Evolutionary conservation across 2,329 filamentous ascomycete species (phyloP).

Genomic region (Scolecobasidium constrictum): DNA sequence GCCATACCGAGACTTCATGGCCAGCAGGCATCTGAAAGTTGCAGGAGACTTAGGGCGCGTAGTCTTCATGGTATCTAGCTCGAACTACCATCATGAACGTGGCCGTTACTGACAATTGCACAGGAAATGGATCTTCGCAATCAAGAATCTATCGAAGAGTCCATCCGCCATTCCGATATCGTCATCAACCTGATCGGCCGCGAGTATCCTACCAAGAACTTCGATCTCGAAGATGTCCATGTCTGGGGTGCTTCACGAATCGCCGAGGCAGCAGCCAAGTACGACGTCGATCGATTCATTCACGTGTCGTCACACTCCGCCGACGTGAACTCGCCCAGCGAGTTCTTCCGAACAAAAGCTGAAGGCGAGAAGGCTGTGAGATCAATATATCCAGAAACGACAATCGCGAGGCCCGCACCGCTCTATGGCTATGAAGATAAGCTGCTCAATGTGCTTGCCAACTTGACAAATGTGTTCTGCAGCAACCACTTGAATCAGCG

Average conservation of each 20-base stretch:
- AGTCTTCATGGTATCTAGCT: conserved; percentile 59
- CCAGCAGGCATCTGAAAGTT: conserved; percentile 92
- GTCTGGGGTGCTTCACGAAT: conserved; percentile 89
- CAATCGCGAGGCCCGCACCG: conserved; percentile 86
- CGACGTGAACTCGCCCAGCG: conserved; percentile 64
- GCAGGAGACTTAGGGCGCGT: conserved; percentile 89
- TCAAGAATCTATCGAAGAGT: conserved; percentile 90
- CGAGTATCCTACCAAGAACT: conserved; percentile 98
- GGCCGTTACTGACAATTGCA: conserved; percentile 5
- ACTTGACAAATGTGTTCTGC: conserved; percentile 70
- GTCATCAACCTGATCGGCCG: conserved; percentile 95
- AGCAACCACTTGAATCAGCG: conserved; percentile 89
- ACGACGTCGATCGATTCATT: conserved; percentile 93
- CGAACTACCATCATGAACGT: background rate
- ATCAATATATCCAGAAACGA: conserved; percentile 90
- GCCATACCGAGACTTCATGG: conserved; percentile 94
- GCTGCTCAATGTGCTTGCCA: conserved; percentile 75
- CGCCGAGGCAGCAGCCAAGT: conserved; percentile 88
- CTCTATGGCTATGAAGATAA: conserved; percentile 94
- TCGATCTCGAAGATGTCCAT: conserved; percentile 83
- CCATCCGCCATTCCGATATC: conserved; percentile 90
- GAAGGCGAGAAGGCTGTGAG: conserved; percentile 70
- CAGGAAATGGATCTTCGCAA: conserved; percentile 93
- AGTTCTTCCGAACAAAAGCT: conserved; percentile 92
- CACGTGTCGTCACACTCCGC: conserved; percentile 96